A percentile compares a stretch with the other conserved stretches of the same genome.
Evolutionary conservation across 2,329 filamentous ascomycete species (phyloP).

Genomic region (Amylocarpus encephaloides): DNA sequence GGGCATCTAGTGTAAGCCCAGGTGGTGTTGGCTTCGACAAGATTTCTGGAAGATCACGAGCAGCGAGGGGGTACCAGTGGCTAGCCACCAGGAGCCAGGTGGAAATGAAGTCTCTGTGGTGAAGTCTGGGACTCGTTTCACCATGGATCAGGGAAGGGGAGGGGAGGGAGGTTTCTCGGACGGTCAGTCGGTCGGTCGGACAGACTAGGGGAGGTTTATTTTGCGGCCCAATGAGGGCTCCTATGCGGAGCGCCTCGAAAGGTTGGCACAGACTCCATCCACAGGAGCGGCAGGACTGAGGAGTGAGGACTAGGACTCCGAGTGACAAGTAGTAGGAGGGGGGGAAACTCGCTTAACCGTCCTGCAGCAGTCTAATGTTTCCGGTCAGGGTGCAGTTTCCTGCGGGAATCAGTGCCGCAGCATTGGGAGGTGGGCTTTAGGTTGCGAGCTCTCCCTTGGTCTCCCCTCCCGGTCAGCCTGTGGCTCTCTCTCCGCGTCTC

Average conservation of each 20-base stretch:
- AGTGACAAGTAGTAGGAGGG: neutral
- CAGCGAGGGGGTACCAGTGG: too few species aligned
- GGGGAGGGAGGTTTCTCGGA: too few species aligned
- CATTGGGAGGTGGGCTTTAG: too few species aligned
- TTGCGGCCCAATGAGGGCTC: constrained; percentile 29
- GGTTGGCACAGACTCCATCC: neutral
- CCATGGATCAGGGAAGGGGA: constrained; percentile 17
- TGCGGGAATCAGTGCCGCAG: neutral
- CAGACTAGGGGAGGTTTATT: constrained; percentile 19
- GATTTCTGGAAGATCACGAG: constrained; percentile 26
- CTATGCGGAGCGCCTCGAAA: constrained; percentile 13
- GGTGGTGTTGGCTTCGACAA: constrained; percentile 25
- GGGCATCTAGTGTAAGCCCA: neutral
- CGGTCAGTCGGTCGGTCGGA: too few species aligned
- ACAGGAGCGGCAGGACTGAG: constrained; percentile 13
- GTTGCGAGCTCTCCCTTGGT: too few species aligned
- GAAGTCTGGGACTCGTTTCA: constrained; percentile 24
- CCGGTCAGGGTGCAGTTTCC: neutral
- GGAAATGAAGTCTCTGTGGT: neutral
- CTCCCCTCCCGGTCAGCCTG: too few species aligned
- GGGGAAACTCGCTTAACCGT: constrained; percentile 18
- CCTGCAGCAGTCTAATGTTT: constrained; percentile 11
- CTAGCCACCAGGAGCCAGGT: too few species aligned
- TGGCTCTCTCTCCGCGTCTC: too few species aligned
- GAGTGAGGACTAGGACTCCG: neutral